These are phyloP conservation scores for Porcisia deanei DNA, from an alignment of 208 protist genomes.

Conservation along the genomic window DNA sequence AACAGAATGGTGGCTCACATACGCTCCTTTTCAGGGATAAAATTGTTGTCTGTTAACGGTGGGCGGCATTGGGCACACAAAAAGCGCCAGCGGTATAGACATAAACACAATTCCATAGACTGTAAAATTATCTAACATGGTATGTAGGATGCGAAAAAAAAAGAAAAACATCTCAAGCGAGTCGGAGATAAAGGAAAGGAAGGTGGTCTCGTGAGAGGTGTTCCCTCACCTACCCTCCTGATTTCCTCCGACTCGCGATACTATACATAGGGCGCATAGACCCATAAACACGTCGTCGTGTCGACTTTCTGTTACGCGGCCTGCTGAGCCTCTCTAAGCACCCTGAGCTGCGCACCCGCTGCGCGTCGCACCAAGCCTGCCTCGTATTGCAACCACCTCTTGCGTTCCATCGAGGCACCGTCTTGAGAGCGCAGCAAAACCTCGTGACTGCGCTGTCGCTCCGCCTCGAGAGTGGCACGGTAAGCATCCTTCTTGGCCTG, in stretches of 20 bases:
- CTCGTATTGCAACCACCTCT: conserved; percentile 76
- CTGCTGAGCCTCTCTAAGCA: conserved; percentile 20
- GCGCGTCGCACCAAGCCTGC: conserved; percentile 38
- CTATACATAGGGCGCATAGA: conserved; percentile 1
- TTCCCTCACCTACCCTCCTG: neutral
- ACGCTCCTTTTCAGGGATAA: neutral
- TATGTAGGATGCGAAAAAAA: neutral
- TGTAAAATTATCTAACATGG: neutral
- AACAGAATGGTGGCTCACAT: neutral
- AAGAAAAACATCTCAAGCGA: neutral
- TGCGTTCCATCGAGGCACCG: conserved; percentile 59
- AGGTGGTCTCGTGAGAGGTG: neutral
- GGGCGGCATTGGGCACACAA: neutral
- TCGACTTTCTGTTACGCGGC: neutral
- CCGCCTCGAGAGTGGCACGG: conserved; percentile 31
- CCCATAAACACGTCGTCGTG: neutral
- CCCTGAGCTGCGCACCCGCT: conserved; percentile 19
- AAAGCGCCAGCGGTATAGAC: neutral
- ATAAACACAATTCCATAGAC: neutral
- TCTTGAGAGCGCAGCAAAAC: conserved; percentile 61
- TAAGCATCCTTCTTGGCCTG: conserved; percentile 33
- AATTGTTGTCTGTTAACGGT: neutral
- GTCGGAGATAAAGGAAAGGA: neutral
- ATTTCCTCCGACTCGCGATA: neutral
- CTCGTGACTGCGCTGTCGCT: conserved; percentile 61